These are phyloP conservation scores for Coprinopsis cinerea DNA, from an alignment of 768 basidiomycete genomes.

Conservation along the genomic window DNA sequence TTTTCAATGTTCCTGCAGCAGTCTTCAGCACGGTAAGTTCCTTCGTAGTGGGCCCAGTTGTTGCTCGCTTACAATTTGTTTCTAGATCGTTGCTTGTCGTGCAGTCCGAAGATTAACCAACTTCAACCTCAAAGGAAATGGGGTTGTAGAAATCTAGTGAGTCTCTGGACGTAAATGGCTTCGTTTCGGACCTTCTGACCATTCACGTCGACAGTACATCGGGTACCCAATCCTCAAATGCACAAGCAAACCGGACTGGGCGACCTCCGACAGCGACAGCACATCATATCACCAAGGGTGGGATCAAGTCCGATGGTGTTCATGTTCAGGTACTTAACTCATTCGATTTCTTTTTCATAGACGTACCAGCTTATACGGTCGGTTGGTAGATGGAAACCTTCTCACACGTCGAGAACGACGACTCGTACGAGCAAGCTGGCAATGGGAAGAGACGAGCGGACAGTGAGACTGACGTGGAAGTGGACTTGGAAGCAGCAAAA, in stretches of 20 bases:
- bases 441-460: slow-evolving; percentile 17
- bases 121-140: slow-evolving; percentile 31
- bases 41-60: not conserved
- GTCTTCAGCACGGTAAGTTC: slow-evolving; percentile 42
- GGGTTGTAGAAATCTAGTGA: slow-evolving; percentile 44
- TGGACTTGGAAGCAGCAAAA: not conserved
- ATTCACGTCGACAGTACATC: slow-evolving; percentile 13
- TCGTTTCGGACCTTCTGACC: slow-evolving; percentile 13
- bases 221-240: slow-evolving; percentile 1
- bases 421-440: slow-evolving; percentile 17
- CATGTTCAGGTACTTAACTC: slow-evolving; percentile 37
- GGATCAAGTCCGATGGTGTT: slow-evolving; percentile 26
- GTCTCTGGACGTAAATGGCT: slow-evolving; percentile 14
- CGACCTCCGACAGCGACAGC: slow-evolving; percentile 1
- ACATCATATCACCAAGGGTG: slow-evolving; percentile 14
- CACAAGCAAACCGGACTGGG: not conserved
- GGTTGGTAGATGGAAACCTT: slow-evolving; percentile 43
- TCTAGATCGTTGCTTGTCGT: slow-evolving; percentile 53
- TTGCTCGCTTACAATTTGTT: not conserved
- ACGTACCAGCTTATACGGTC: not conserved
- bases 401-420: slow-evolving; percentile 34
- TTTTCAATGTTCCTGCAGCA: slow-evolving; percentile 63
- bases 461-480: slow-evolving; percentile 28
- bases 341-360: not conserved
- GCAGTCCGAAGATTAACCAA: slow-evolving; percentile 55